Conservation (phyloP, 495 filamentous ascomycete genomes). For the Penicillium bovifimosum region DNA sequence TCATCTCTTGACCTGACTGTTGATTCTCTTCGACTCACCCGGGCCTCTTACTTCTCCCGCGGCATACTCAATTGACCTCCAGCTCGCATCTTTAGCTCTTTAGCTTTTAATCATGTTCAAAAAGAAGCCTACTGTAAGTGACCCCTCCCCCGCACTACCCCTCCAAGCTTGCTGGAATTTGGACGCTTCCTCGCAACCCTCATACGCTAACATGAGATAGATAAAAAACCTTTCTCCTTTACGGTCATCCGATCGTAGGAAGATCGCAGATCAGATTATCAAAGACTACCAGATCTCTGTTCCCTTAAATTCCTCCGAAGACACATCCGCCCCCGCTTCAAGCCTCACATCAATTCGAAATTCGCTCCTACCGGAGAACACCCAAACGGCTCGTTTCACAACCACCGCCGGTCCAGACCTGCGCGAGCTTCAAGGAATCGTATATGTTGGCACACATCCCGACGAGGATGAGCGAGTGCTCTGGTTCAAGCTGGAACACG, state of each 20-base stretch:
- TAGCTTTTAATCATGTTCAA: conserved; percentile 57
- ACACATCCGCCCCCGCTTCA: conserved; percentile 29
- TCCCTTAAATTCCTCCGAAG: conserved; percentile 33
- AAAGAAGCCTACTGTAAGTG: conserved; percentile 64
- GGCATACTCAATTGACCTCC: background rate
- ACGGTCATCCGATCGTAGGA: conserved; percentile 66
- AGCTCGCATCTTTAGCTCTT: background rate
- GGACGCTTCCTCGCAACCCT: background rate
- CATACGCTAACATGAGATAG: conserved; percentile 27
- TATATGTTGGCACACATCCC: conserved; percentile 58
- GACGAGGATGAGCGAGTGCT: conserved; percentile 59
- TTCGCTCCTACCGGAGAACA: conserved; percentile 59
- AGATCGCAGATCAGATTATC: conserved; percentile 67
- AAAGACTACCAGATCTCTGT: conserved; percentile 51
- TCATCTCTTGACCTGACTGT: background rate
- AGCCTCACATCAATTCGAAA: conserved; percentile 53
- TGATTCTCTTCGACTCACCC: background rate
- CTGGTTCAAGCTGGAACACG: conserved; percentile 65
- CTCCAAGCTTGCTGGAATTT: conserved; percentile 6
- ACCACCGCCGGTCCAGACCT: conserved; percentile 64
- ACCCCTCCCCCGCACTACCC: conserved; percentile 28
- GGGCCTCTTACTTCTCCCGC: background rate
- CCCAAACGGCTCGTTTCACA: conserved; percentile 59
- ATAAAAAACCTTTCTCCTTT: conserved; percentile 66
- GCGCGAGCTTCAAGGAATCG: conserved; percentile 56